Conservation (phyloP, 306 rosid species). For the Biancaea sappan region DNA sequence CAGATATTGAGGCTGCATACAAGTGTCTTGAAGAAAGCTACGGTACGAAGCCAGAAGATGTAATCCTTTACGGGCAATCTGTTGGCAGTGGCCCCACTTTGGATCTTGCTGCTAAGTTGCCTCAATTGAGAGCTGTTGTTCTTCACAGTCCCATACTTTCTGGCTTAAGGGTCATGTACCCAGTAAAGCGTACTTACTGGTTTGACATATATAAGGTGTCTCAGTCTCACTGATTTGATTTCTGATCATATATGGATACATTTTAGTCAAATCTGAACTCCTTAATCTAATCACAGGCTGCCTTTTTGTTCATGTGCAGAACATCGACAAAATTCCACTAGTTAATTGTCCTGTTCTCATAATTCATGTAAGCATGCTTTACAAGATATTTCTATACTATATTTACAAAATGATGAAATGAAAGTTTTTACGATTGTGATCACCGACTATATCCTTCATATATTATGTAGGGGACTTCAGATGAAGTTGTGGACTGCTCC, state of each 20-base stretch:
- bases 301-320: conserved; percentile 53
- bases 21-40: conserved; percentile 91
- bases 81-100: conserved; percentile 97
- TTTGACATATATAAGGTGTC: conserved; percentile 98
- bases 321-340: conserved; percentile 84
- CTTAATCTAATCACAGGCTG: conserved; percentile 5
- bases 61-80: conserved; percentile 90
- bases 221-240: conserved; percentile 3
- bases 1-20: conserved; percentile 91
- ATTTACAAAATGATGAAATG: not conserved
- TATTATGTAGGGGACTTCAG: conserved; percentile 78
- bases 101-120: conserved; percentile 86
- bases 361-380: conserved; percentile 77
- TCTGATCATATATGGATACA: not conserved
- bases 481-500: conserved; percentile 91
- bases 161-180: conserved; percentile 96
- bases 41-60: conserved; percentile 85
- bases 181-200: conserved; percentile 88
- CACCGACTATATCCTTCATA: conserved; percentile 22
- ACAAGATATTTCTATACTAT: conserved; percentile 24
- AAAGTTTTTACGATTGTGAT: conserved; percentile 13
- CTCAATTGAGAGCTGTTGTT: conserved; percentile 85
- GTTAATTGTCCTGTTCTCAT: conserved; percentile 90
- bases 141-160: conserved; percentile 95
- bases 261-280: not conserved